Conservation (phyloP, 2,329 filamentous ascomycete species). For the Penicillium freii region DNA sequence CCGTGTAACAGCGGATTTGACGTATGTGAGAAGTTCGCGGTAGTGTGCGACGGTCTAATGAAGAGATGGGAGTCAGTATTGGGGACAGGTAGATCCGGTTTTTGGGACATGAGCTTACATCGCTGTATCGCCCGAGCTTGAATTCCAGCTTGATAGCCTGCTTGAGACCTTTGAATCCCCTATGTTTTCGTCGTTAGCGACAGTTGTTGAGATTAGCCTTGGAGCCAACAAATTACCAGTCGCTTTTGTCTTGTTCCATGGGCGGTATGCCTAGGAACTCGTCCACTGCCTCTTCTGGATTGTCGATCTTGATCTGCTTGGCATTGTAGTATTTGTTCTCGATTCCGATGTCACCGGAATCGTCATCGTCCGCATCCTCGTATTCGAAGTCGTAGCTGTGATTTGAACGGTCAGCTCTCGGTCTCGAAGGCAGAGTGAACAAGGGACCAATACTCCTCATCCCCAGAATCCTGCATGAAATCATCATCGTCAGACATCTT, state of each 20-base stretch:
- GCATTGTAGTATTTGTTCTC: conserved; percentile 99
- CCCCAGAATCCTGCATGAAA: conserved; percentile 90
- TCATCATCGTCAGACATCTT: conserved; percentile 80
- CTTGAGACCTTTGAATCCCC: conserved; percentile 94
- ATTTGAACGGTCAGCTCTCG: conserved; percentile 25
- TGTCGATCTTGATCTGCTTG: conserved; percentile 87
- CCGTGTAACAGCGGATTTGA: conserved; percentile 92
- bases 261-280: conserved; percentile 88
- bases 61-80: conserved; percentile 3
- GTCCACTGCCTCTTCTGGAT: conserved; percentile 81
- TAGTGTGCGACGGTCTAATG: conserved; percentile 84
- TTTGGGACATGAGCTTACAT: conserved; percentile 53
- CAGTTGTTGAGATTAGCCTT: conserved; percentile 15
- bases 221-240: conserved; percentile 61
- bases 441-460: conserved; percentile 66
- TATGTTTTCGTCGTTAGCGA: conserved; percentile 26
- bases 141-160: conserved; percentile 98
- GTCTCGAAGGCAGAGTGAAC: background rate
- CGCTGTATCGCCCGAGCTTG: conserved; percentile 80
- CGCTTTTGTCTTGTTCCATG: conserved; percentile 85
- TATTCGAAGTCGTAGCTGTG: conserved; percentile 91
- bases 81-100: background rate
- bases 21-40: conserved; percentile 90
- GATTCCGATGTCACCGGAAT: conserved; percentile 85
- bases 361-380: conserved; percentile 87